phyloP scores from a whole-genome alignment of 2,329 filamentous ascomycete genomes.

The Decorospora gaudefroyi region DNA sequence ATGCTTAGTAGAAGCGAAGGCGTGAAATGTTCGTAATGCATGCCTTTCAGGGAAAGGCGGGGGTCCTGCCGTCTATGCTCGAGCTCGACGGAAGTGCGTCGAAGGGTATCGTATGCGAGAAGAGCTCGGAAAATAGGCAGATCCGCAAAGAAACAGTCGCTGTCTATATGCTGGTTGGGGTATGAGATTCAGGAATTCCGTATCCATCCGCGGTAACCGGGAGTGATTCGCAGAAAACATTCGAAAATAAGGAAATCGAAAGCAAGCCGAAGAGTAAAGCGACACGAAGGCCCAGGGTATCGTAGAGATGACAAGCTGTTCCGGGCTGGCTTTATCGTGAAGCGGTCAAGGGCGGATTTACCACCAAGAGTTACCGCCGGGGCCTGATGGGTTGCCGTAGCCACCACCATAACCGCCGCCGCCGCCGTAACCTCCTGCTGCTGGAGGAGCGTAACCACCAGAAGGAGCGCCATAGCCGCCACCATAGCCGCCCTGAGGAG shows the following conservation, averaged over 20 bases:
- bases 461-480: constrained; percentile 58
- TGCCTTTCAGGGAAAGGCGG: constrained; percentile 39
- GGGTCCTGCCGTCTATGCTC: constrained; percentile 45
- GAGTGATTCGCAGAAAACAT: constrained; percentile 43
- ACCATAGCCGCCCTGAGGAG: constrained; percentile 53
- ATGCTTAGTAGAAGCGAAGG: constrained; percentile 45
- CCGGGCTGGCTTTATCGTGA: constrained; percentile 38
- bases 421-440: constrained; percentile 52
- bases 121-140: constrained; percentile 49
- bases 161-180: constrained; percentile 58
- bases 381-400: constrained; percentile 71
- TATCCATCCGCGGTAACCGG: constrained; percentile 42
- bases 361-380: constrained; percentile 71
- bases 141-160: constrained; percentile 54
- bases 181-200: constrained; percentile 53
- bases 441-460: constrained; percentile 52
- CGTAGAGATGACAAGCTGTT: constrained; percentile 27
- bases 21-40: constrained; percentile 49
- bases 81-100: constrained; percentile 45
- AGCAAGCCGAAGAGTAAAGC: constrained; percentile 22
- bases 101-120: constrained; percentile 47
- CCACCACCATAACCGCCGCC: constrained; percentile 53
- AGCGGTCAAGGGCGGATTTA: constrained; percentile 45
- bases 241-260: constrained; percentile 36
- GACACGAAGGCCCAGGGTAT: constrained; percentile 33